These are phyloP conservation scores for Lentinula aciculospora DNA, from an alignment of 768 basidiomycete species.

Conservation along the genomic window DNA sequence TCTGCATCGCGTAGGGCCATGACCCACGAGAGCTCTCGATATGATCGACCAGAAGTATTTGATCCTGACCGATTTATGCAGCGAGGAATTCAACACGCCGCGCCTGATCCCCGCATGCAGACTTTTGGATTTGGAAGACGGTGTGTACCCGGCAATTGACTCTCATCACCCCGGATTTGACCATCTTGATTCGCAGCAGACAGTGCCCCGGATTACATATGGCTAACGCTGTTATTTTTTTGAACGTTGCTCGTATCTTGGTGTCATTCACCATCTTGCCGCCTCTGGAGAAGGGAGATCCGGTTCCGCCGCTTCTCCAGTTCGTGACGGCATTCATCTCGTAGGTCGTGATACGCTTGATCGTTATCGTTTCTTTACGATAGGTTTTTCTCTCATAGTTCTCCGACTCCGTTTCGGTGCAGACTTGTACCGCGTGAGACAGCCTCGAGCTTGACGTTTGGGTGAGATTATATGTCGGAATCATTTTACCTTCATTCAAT, in stretches of 20 bases:
- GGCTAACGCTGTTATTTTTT: background rate
- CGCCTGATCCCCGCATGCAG: slow-evolving; percentile 1
- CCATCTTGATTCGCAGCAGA: too few relatives aligned
- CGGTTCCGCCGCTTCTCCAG: background rate
- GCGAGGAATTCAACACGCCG: background rate
- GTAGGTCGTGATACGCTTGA: background rate
- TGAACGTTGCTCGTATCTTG: slow-evolving; percentile 1
- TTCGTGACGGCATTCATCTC: background rate
- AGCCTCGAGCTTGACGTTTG: background rate
- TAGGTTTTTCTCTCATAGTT: background rate
- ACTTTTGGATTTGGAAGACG: slow-evolving; percentile 8
- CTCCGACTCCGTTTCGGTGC: background rate
- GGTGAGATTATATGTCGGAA: background rate
- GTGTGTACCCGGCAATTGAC: background rate
- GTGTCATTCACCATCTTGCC: background rate
- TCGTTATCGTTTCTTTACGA: background rate
- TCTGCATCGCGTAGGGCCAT: slow-evolving; percentile 4
- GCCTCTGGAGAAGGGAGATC: background rate
- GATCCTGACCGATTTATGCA: slow-evolving; percentile 9
- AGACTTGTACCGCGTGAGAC: background rate
- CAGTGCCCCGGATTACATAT: slow-evolving; percentile 7
- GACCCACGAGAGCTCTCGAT: slow-evolving; percentile 3
- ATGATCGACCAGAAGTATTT: slow-evolving; percentile 9
- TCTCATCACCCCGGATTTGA: background rate
- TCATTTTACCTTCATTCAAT: too few relatives aligned